A percentile compares a stretch with the other conserved stretches of the same genome.
Evolutionary conservation across 1,284 basidiomycete species (phyloP).

Genomic region (Rugosomyces carneus): DNA sequence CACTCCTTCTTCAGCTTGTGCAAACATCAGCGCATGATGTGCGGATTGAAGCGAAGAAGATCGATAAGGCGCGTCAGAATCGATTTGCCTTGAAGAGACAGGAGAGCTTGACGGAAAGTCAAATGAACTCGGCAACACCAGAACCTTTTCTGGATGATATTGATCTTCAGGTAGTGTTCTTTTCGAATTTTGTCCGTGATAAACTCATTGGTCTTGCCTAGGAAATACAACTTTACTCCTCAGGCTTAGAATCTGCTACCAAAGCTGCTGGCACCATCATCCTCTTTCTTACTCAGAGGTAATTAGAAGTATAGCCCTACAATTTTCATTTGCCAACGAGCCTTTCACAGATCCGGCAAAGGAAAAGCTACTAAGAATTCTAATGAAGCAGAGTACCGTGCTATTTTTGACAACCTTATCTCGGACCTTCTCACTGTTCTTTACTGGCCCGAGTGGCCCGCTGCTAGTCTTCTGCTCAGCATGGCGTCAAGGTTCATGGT

Average conservation of each 20-base stretch:
- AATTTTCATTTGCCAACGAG: background rate
- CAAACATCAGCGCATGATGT: constrained; percentile 89
- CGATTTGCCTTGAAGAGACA: constrained; percentile 53
- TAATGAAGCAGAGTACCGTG: constrained; percentile 86
- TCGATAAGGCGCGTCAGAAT: constrained; percentile 58
- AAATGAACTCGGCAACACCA: constrained; percentile 22
- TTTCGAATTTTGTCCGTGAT: background rate
- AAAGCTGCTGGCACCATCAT: constrained; percentile 82
- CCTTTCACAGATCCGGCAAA: constrained; percentile 58
- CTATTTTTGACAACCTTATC: constrained; percentile 87
- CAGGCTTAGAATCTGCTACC: constrained; percentile 72
- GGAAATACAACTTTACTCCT: constrained; percentile 63
- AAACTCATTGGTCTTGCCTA: constrained; percentile 22
- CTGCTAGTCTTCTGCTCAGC: constrained; percentile 73
- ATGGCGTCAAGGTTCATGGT: constrained; percentile 84
- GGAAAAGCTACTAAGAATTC: constrained; percentile 82
- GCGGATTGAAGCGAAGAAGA: constrained; percentile 50
- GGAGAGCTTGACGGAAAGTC: constrained; percentile 47
- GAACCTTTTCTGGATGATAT: constrained; percentile 58
- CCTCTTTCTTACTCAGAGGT: constrained; percentile 79
- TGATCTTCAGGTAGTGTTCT: constrained; percentile 48
- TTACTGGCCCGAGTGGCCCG: constrained; percentile 97
- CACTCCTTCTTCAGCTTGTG: constrained; percentile 89
- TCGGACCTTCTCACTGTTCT: constrained; percentile 85
- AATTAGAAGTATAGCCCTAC: background rate